Conservation (phyloP, 2,329 filamentous ascomycete species). For the Penicillium sp. region DNA sequence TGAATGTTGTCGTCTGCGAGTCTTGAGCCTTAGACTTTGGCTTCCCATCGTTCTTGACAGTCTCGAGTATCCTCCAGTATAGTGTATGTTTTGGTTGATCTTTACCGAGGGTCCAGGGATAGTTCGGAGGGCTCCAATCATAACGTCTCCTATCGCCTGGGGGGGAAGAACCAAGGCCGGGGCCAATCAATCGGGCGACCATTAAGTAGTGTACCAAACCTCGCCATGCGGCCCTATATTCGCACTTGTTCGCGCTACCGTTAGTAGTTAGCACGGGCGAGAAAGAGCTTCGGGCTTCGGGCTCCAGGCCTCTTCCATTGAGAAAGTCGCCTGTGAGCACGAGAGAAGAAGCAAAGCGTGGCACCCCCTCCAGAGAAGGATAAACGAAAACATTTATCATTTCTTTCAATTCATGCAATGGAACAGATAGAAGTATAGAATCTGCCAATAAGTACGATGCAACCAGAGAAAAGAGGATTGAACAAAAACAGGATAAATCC, state of each 20-base stretch:
- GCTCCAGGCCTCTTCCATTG: background rate
- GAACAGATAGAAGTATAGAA: background rate
- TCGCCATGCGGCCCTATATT: constrained; percentile 15
- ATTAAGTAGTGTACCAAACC: constrained; percentile 22
- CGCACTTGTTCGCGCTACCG: background rate
- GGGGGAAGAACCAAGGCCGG: background rate
- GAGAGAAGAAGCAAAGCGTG: background rate
- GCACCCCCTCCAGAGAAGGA: background rate
- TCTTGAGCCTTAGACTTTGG: background rate
- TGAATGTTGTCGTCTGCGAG: background rate
- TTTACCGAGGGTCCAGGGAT: background rate
- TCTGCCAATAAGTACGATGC: background rate
- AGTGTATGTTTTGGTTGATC: background rate
- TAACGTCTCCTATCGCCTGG: background rate
- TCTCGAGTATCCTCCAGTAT: too few species aligned
- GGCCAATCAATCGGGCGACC: constrained; percentile 16
- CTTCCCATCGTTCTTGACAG: background rate
- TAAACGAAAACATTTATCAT: background rate
- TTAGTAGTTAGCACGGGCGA: background rate
- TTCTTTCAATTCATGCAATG: background rate
- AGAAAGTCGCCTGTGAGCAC: background rate
- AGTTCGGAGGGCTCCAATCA: background rate
- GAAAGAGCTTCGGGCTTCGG: background rate
- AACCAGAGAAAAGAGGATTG: too few species aligned
- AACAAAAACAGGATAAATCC: background rate